A percentile compares a stretch with the other conserved stretches of the same genome.
phyloP scores from a whole-genome alignment of 257 asterid species.

The Solanum infundibuliforme region DNA sequence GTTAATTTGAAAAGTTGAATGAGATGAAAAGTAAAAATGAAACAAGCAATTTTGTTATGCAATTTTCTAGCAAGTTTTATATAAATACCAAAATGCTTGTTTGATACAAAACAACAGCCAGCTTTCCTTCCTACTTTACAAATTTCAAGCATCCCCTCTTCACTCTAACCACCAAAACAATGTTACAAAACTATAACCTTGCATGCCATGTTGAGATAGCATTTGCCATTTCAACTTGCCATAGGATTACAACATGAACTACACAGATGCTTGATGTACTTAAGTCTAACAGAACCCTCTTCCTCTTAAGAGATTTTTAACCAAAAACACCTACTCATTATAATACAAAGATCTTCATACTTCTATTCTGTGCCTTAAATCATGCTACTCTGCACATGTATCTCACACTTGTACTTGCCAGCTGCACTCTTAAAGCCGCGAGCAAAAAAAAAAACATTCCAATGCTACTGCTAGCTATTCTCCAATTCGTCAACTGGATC shows the following conservation, averaged over 20 bases:
- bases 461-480: slow-evolving; percentile 11
- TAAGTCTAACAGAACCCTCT: background rate
- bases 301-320: background rate
- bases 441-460: background rate
- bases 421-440: background rate
- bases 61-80: background rate
- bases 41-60: background rate
- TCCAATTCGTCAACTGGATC: slow-evolving; percentile 4
- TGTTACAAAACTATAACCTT: background rate
- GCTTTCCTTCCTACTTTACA: background rate
- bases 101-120: background rate
- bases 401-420: background rate
- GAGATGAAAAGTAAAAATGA: background rate
- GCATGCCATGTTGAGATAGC: background rate
- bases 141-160: background rate
- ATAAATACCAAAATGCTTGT: background rate
- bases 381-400: slow-evolving; percentile 8
- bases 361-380: background rate
- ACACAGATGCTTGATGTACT: background rate
- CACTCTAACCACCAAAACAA: background rate
- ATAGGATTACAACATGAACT: background rate
- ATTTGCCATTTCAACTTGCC: slow-evolving; percentile 1
- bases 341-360: background rate
- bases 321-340: slow-evolving; percentile 2
- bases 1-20: background rate